These are phyloP conservation scores for Acer saccharum DNA, from an alignment of 345 rosid species.

Conservation along the genomic window DNA sequence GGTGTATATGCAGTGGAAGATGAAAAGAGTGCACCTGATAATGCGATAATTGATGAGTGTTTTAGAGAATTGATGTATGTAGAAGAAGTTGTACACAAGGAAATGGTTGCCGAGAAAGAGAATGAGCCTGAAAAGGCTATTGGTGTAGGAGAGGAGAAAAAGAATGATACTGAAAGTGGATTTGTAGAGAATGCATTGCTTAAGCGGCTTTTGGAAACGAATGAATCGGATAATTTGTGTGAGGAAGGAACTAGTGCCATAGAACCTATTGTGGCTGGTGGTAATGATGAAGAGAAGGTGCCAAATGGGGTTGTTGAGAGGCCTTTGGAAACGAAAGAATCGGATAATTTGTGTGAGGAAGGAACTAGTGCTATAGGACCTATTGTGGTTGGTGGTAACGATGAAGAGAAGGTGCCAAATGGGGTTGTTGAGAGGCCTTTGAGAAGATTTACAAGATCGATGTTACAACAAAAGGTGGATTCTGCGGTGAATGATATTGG, in stretches of 20 bases:
- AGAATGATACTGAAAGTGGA: neutral
- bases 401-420: slow-evolving; percentile 26
- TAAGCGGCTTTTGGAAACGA: neutral
- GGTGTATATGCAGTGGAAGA: slow-evolving; percentile 18
- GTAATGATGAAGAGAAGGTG: slow-evolving; percentile 21
- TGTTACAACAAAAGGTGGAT: slow-evolving; percentile 37
- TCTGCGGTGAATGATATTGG: slow-evolving; percentile 4
- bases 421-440: slow-evolving; percentile 29
- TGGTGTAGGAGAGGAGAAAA: slow-evolving; percentile 10
- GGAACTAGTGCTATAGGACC: slow-evolving; percentile 16
- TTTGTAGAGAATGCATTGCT: slow-evolving; percentile 3
- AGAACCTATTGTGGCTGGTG: slow-evolving; percentile 18
- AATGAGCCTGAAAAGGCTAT: neutral
- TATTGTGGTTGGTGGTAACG: slow-evolving; percentile 14
- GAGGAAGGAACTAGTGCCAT: slow-evolving; percentile 24
- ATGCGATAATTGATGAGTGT: neutral
- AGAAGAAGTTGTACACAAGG: neutral
- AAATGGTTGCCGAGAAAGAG: neutral
- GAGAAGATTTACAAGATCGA: slow-evolving; percentile 61
- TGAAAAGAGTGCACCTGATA: neutral
- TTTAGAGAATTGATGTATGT: neutral
- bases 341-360: slow-evolving; percentile 27
- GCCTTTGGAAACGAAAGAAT: slow-evolving; percentile 4
- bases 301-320: slow-evolving; percentile 27
- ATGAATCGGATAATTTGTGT: slow-evolving; percentile 18